Percentiles rank a stretch among this genome's conserved stretches.
These are phyloP conservation scores for Aspergillus cavernicola DNA, from an alignment of 495 filamentous ascomycete genomes.

Conservation along the genomic window DNA sequence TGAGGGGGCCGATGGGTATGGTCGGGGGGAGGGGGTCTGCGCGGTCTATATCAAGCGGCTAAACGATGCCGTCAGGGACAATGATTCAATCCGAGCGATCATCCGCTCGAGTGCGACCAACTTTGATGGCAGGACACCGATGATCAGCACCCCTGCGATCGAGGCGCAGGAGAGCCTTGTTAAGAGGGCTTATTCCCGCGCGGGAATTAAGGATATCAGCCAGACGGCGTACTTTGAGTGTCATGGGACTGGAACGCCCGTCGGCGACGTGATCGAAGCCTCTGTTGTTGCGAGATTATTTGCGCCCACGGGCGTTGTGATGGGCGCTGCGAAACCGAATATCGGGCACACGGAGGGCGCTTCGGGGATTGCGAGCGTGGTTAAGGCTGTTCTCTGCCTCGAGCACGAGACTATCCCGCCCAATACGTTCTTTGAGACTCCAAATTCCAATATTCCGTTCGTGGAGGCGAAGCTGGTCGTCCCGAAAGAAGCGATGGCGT, in stretches of 20 bases:
- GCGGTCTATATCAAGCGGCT: conserved; percentile 36
- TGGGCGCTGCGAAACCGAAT: conserved; percentile 40
- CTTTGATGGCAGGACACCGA: conserved; percentile 28
- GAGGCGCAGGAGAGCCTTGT: conserved; percentile 17
- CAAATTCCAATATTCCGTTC: conserved; percentile 14
- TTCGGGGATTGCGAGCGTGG: conserved; percentile 51
- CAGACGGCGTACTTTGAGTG: conserved; percentile 27
- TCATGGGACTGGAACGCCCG: conserved; percentile 39
- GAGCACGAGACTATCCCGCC: conserved; percentile 48
- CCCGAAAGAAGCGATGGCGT: conserved; percentile 23
- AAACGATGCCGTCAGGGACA: conserved; percentile 31
- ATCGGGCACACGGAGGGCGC: conserved; percentile 52
- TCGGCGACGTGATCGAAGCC: conserved; percentile 40
- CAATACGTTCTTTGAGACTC: conserved; percentile 25
- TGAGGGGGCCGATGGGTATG: conserved; percentile 59
- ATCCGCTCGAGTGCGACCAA: conserved; percentile 38
- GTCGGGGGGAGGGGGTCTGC: conserved; percentile 52
- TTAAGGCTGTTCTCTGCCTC: conserved; percentile 54
- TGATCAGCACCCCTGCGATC: neutral
- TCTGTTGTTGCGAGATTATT: conserved; percentile 43
- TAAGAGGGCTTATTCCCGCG: conserved; percentile 25
- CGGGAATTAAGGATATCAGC: conserved; percentile 16
- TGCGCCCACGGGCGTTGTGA: conserved; percentile 3
- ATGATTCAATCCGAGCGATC: conserved; percentile 38
- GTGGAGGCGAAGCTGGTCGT: conserved; percentile 2